These are phyloP conservation scores for Ogataea trehalophila DNA, from an alignment of 805 yeast species.

Conservation along the genomic window DNA sequence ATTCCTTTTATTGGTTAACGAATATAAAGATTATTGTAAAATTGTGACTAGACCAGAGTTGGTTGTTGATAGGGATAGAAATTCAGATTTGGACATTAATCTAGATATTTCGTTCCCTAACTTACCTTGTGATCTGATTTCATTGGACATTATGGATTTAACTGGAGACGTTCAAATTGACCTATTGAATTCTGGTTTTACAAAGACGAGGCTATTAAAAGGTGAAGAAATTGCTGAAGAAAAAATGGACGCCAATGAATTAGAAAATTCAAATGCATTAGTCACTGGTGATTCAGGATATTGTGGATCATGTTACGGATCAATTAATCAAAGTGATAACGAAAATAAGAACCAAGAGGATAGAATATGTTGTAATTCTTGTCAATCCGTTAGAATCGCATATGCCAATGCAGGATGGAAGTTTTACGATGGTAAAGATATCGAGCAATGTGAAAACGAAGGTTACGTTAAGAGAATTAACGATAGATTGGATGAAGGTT, in stretches of 20 bases:
- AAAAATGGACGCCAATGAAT: conserved; percentile 37
- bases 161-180: conserved; percentile 82
- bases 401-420: conserved; percentile 81
- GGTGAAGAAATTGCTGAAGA: conserved; percentile 44
- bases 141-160: conserved; percentile 84
- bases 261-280: conserved; percentile 14
- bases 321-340: conserved; percentile 53
- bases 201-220: conserved; percentile 56
- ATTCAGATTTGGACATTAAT: conserved; percentile 69
- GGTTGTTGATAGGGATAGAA: conserved; percentile 80
- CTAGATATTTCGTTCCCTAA: conserved; percentile 80
- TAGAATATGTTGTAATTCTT: conserved; percentile 73
- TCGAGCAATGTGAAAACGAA: conserved; percentile 87
- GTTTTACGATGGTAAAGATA: conserved; percentile 80
- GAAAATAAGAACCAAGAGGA: conserved; percentile 34
- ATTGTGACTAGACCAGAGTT: conserved; percentile 74
- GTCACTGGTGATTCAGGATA: conserved; percentile 33
- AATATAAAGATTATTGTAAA: conserved; percentile 68
- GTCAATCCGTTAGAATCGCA: conserved; percentile 76
- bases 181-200: conserved; percentile 64
- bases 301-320: conserved; percentile 93
- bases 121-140: conserved; percentile 77
- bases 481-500: conserved; percentile 72
- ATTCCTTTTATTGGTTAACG: conserved; percentile 59
- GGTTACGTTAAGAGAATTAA: conserved; percentile 69